Percentiles rank a stretch among this genome's conserved stretches.
These are phyloP conservation scores for Skeletonema menzelii DNA, from an alignment of 108 stramenopile species.

Conservation along the genomic window DNA sequence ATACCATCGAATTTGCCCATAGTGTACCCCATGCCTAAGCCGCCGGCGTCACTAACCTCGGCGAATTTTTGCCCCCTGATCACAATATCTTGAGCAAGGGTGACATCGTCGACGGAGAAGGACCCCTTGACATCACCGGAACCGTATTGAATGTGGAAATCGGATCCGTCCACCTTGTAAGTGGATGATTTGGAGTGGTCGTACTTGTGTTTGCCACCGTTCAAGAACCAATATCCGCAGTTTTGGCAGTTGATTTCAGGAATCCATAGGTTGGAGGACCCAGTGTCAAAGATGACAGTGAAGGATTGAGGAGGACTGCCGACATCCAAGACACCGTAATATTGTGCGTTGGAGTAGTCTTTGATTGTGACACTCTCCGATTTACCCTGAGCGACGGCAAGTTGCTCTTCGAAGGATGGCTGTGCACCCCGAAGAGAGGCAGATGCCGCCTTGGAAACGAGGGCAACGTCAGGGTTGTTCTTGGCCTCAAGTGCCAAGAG, in stretches of 20 bases:
- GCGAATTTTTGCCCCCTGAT: slow-evolving; percentile 79
- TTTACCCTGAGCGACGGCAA: slow-evolving; percentile 23
- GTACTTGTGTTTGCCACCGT: slow-evolving; percentile 62
- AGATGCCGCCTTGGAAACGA: background rate
- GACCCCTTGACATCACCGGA: slow-evolving; percentile 80
- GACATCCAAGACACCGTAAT: slow-evolving; percentile 68
- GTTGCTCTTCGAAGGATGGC: background rate
- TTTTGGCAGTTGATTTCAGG: slow-evolving; percentile 78
- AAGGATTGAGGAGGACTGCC: slow-evolving; percentile 85
- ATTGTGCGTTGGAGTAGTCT: slow-evolving; percentile 89
- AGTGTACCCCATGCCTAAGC: slow-evolving; percentile 93
- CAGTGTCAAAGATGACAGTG: slow-evolving; percentile 94
- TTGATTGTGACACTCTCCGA: slow-evolving; percentile 74
- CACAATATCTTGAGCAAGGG: slow-evolving; percentile 72
- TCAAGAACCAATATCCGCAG: slow-evolving; percentile 54
- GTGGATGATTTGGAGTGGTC: slow-evolving; percentile 52
- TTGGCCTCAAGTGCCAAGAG: slow-evolving; percentile 14
- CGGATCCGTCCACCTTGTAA: slow-evolving; percentile 42
- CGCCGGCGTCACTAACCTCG: slow-evolving; percentile 93
- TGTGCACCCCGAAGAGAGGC: background rate
- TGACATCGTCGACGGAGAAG: slow-evolving; percentile 71
- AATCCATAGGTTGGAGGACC: slow-evolving; percentile 95
- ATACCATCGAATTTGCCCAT: slow-evolving; percentile 99
- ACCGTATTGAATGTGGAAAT: slow-evolving; percentile 91
- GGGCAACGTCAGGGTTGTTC: background rate